Conservation (phyloP, 345 rosid species). For the Eucalyptus paniculata region DNA sequence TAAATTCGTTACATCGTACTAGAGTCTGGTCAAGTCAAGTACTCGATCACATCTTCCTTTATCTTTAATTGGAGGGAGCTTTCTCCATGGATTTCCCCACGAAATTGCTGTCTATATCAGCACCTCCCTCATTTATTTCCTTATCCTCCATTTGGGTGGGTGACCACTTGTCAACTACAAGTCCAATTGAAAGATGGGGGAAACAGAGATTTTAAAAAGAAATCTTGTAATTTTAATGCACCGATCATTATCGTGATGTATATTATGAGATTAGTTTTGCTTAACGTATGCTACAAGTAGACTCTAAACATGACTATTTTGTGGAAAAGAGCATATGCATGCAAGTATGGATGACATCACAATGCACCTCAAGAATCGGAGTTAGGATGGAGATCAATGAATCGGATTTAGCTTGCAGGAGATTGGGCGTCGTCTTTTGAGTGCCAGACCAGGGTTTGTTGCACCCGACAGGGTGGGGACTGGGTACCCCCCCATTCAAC, state of each 20-base stretch:
- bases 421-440: not conserved
- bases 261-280: not conserved
- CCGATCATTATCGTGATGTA: rapidly evolving
- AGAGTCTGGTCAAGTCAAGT: not conserved
- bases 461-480: not conserved
- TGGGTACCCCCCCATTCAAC: not conserved
- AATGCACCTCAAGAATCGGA: not conserved
- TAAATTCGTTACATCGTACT: not conserved
- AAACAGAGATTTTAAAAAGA: not conserved
- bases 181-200: not conserved
- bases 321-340: not conserved
- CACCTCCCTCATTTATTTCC: not conserved
- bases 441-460: not conserved
- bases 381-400: not conserved
- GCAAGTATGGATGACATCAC: not conserved
- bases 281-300: not conserved
- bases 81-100: not conserved
- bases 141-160: not conserved
- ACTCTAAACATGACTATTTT: not conserved
- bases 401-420: not conserved
- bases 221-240: not conserved
- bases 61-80: not conserved
- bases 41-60: not conserved
- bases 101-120: not conserved
- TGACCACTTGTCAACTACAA: not conserved